A percentile compares a stretch with the other conserved stretches of the same genome.
Evolutionary conservation across 495 filamentous ascomycete species (phyloP).

Genomic region (Daldinia grandis): DNA sequence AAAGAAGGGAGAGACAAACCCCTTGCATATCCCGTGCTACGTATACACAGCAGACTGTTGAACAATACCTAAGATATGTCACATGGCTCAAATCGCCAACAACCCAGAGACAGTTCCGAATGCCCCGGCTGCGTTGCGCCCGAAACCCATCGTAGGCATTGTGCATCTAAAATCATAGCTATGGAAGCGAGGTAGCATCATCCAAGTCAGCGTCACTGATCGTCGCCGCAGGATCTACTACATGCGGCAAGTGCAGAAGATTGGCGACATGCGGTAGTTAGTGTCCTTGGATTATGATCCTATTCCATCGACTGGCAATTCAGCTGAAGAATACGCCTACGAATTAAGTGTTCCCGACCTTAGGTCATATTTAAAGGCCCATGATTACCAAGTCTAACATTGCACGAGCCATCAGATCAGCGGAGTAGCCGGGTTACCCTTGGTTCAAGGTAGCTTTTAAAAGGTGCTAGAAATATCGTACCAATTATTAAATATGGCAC

Average conservation of each 20-base stretch:
- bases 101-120: too few species aligned
- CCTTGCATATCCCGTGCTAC: background rate
- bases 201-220: background rate
- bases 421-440: background rate
- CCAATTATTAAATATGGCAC: too few species aligned
- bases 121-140: background rate
- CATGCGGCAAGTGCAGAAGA: background rate
- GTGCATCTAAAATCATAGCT: background rate
- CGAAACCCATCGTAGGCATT: background rate
- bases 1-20: too few species aligned
- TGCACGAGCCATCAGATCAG: background rate
- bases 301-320: background rate
- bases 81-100: background rate
- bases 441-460: background rate
- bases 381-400: background rate
- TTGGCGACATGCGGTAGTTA: background rate
- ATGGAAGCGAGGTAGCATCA: background rate
- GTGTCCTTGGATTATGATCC: background rate
- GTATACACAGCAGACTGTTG: background rate
- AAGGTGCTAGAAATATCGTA: background rate
- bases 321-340: background rate
- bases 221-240: background rate
- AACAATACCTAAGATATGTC: background rate
- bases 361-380: background rate
- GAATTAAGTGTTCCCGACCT: background rate